Conservation (phyloP, 192 early-diverging fungal species). For the Linnemannia schmuckeri region DNA sequence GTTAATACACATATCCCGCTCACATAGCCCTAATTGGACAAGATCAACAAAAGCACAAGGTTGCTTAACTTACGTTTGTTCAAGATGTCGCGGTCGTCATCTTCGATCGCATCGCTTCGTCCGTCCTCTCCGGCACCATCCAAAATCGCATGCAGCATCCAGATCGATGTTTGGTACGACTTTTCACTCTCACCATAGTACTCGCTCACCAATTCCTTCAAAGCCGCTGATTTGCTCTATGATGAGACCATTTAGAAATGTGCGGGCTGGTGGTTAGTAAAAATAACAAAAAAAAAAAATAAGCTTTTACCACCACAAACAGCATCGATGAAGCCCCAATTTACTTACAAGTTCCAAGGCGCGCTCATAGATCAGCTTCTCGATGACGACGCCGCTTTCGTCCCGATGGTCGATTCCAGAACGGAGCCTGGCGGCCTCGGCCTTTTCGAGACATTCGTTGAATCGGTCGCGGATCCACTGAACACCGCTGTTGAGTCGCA, state of each 20-base stretch:
- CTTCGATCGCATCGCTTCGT: conserved; percentile 62
- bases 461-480: conserved; percentile 93
- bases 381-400: conserved; percentile 66
- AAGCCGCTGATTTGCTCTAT: conserved; percentile 71
- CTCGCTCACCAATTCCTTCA: conserved; percentile 74
- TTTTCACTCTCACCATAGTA: conserved; percentile 77
- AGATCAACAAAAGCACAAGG: not conserved
- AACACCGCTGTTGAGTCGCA: conserved; percentile 67
- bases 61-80: conserved; percentile 62
- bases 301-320: not conserved
- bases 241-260: not conserved
- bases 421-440: conserved; percentile 72
- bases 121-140: conserved; percentile 59
- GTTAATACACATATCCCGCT: not conserved
- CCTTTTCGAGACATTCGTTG: conserved; percentile 91
- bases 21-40: not conserved
- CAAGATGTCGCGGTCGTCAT: conserved; percentile 65
- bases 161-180: conserved; percentile 81
- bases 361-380: conserved; percentile 81
- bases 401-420: conserved; percentile 67
- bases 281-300: not conserved
- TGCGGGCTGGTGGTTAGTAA: not conserved
- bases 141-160: conserved; percentile 81
- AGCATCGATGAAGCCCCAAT: not conserved
- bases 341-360: conserved; percentile 75